Evolutionary conservation across 345 rosid genomes (phyloP).

Genomic region (Adansonia digitata): DNA sequence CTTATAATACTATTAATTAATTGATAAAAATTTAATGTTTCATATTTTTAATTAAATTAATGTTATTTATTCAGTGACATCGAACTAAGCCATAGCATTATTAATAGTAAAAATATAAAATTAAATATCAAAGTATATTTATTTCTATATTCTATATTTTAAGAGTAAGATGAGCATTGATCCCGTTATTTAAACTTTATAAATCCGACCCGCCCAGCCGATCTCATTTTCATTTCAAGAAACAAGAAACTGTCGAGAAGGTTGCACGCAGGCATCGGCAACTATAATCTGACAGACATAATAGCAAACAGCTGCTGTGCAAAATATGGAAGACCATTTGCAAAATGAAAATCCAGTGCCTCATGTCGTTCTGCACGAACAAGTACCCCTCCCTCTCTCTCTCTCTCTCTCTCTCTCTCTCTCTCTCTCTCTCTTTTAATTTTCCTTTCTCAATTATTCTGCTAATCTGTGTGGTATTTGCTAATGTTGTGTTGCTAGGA

Average conservation of each 20-base stretch:
- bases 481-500: conserved; percentile 31
- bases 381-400: background rate
- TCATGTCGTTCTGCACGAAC: conserved; percentile 11
- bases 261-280: background rate
- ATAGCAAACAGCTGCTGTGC: background rate
- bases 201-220: background rate
- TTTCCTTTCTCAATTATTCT: background rate
- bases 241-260: no score
- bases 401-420: no score
- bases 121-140: no score
- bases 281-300: background rate
- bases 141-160: no score
- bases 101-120: no score
- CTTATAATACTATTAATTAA: no score
- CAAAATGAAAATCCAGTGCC: conserved; percentile 1
- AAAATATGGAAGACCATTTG: conserved; percentile 5
- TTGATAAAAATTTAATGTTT: no score
- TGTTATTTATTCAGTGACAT: no score
- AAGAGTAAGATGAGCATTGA: no score
- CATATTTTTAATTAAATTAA: no score
- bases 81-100: no score
- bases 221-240: background rate
- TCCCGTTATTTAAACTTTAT: no score
- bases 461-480: background rate
- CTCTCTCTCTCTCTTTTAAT: background rate